Conservation (phyloP, 768 basidiomycete genomes). For the Brasilioporus rufonigricans region DNA sequence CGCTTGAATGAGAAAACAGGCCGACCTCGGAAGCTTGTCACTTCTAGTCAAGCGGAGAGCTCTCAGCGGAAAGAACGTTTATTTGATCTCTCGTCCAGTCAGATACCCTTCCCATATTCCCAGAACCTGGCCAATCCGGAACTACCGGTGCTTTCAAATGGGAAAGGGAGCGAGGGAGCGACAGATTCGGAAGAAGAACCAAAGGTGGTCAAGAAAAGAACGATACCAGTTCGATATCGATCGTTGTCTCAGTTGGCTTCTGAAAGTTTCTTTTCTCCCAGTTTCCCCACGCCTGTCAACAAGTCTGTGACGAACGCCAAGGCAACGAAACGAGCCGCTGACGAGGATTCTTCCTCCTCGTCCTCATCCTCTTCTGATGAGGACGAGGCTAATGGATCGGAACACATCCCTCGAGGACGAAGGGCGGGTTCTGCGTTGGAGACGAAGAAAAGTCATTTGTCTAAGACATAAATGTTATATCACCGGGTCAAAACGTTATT, state of each 20-base stretch:
- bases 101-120: constrained; percentile 53
- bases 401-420: constrained; percentile 62
- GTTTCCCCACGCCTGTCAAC: constrained; percentile 32
- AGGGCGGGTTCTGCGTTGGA: constrained; percentile 45
- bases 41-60: neutral
- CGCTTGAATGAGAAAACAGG: constrained; percentile 11
- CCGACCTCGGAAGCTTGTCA: neutral
- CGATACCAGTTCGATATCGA: constrained; percentile 34
- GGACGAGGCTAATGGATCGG: constrained; percentile 31
- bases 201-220: constrained; percentile 17
- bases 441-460: constrained; percentile 26
- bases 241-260: constrained; percentile 53
- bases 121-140: constrained; percentile 32
- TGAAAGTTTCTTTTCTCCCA: constrained; percentile 34
- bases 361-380: constrained; percentile 41
- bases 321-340: constrained; percentile 15
- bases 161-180: constrained; percentile 37
- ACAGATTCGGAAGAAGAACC: constrained; percentile 24
- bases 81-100: constrained; percentile 54
- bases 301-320: constrained; percentile 29
- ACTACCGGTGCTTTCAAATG: constrained; percentile 10
- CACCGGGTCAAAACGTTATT: neutral
- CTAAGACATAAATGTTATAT: neutral
- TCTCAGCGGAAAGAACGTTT: constrained; percentile 29
- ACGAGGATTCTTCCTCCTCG: constrained; percentile 30